Evolutionary conservation across 1,284 basidiomycete species (phyloP).

Genomic region (Cystobasidium pallidum): DNA sequence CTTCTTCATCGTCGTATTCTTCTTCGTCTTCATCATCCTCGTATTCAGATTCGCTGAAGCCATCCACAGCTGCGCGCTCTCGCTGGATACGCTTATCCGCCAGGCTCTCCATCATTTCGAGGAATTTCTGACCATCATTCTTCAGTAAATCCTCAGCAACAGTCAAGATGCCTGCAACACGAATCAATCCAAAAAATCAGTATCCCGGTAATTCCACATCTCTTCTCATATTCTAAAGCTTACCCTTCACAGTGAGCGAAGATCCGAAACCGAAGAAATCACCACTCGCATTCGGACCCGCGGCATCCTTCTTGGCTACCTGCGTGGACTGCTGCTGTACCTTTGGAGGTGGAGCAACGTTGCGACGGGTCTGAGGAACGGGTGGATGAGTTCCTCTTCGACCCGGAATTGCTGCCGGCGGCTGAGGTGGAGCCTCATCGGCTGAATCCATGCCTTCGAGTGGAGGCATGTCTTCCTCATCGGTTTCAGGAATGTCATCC

Average conservation of each 20-base stretch:
- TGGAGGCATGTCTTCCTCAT: conserved; percentile 61
- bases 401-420: conserved; percentile 38
- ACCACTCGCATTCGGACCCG: conserved; percentile 55
- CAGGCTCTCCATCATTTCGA: conserved; percentile 99
- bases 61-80: conserved; percentile 83
- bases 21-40: conserved; percentile 61
- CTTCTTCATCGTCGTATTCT: conserved; percentile 54
- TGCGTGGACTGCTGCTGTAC: conserved; percentile 56
- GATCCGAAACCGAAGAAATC: conserved; percentile 78
- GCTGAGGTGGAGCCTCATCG: conserved; percentile 43
- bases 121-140: conserved; percentile 97
- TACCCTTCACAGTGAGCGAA: conserved; percentile 80
- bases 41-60: conserved; percentile 63
- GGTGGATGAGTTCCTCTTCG: conserved; percentile 23
- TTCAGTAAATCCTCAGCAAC: conserved; percentile 96
- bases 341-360: conserved; percentile 56
- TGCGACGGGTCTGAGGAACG: conserved; percentile 55
- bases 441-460: conserved; percentile 57
- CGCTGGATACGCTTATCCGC: conserved; percentile 90
- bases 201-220: neutral
- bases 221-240: conserved; percentile 54
- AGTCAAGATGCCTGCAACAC: conserved; percentile 78
- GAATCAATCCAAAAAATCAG: conserved; percentile 41
- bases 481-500: conserved; percentile 62
- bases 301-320: conserved; percentile 37